Percentiles rank a stretch among this genome's conserved stretches.
phyloP scores from a whole-genome alignment of 2,329 filamentous ascomycete species.

The Didymella segeticola region DNA sequence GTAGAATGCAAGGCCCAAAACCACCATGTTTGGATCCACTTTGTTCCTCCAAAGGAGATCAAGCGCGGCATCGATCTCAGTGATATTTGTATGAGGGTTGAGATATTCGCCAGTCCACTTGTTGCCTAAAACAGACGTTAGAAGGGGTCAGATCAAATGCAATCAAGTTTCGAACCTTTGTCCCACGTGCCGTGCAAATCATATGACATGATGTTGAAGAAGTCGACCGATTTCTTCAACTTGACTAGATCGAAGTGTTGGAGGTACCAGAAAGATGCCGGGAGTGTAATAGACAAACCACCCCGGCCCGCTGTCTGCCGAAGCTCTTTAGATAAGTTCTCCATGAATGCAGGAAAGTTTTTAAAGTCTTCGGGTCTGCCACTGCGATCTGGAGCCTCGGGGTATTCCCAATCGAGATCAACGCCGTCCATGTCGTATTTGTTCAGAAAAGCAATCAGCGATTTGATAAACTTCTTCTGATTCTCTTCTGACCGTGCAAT shows the following conservation, averaged over 20 bases:
- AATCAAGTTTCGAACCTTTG: too few relatives aligned
- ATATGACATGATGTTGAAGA: slow-evolving; percentile 56
- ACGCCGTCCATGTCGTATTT: neutral
- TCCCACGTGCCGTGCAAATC: slow-evolving; percentile 54
- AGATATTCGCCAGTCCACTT: neutral
- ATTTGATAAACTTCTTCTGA: neutral
- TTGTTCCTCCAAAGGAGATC: neutral
- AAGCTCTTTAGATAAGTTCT: too few relatives aligned
- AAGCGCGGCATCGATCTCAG: neutral
- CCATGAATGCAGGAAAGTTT: neutral
- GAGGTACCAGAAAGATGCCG: slow-evolving; percentile 33
- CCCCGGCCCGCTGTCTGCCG: too few relatives aligned
- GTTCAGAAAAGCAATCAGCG: neutral
- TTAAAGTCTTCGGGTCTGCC: too few relatives aligned
- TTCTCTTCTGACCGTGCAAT: neutral
- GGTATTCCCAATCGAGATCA: neutral
- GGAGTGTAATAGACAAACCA: slow-evolving; percentile 17
- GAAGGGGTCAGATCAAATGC: too few relatives aligned
- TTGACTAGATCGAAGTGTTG: slow-evolving; percentile 29
- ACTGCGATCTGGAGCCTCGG: neutral
- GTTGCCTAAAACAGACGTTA: too few relatives aligned
- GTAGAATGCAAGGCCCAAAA: neutral
- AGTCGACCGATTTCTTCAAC: slow-evolving; percentile 41
- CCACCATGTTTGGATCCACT: neutral
- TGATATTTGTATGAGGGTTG: neutral